A percentile compares a stretch with the other conserved stretches of the same genome.
phyloP scores from a whole-genome alignment of 73 alveolate genomes.

The Paramecium tetraurelia region DNA sequence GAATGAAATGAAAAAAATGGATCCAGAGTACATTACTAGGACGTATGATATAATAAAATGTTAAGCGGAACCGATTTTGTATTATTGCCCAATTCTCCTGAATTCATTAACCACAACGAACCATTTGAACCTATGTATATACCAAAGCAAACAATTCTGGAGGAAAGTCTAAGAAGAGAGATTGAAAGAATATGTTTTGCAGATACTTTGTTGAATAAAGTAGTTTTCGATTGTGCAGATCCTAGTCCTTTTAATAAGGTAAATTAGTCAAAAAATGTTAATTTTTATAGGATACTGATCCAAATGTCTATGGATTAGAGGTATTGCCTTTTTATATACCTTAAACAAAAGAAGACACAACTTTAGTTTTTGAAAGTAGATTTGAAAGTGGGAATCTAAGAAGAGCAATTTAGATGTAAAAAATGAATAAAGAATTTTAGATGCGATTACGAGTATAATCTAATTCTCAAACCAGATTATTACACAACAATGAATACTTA shows the following conservation, averaged over 20 bases:
- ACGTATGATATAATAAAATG: constrained; percentile 2
- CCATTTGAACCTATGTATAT: constrained; percentile 66
- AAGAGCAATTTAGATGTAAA: constrained; percentile 81
- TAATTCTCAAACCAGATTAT: constrained; percentile 97
- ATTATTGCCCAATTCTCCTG: constrained; percentile 56
- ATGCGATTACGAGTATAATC: constrained; percentile 92
- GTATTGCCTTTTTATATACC: constrained; percentile 75
- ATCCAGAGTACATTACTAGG: constrained; percentile 5
- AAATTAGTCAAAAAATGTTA: neutral
- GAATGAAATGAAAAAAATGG: constrained; percentile 10
- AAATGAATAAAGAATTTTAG: neutral
- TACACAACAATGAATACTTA: constrained; percentile 98
- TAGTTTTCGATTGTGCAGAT: constrained; percentile 58
- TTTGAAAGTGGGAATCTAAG: constrained; percentile 99
- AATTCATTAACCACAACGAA: constrained; percentile 47
- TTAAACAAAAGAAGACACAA: constrained; percentile 76
- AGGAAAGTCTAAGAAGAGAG: constrained; percentile 55
- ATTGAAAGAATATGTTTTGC: constrained; percentile 65
- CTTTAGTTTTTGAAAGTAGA: constrained; percentile 95
- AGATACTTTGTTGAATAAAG: constrained; percentile 57
- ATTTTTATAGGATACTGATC: constrained; percentile 46
- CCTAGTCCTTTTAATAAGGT: constrained; percentile 45
- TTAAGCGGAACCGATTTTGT: constrained; percentile 59
- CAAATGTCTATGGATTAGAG: constrained; percentile 46
- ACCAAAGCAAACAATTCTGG: constrained; percentile 56